Evolutionary conservation across 805 yeast species (phyloP).

Genomic region (Saccharomycopsis guyanensis): DNA sequence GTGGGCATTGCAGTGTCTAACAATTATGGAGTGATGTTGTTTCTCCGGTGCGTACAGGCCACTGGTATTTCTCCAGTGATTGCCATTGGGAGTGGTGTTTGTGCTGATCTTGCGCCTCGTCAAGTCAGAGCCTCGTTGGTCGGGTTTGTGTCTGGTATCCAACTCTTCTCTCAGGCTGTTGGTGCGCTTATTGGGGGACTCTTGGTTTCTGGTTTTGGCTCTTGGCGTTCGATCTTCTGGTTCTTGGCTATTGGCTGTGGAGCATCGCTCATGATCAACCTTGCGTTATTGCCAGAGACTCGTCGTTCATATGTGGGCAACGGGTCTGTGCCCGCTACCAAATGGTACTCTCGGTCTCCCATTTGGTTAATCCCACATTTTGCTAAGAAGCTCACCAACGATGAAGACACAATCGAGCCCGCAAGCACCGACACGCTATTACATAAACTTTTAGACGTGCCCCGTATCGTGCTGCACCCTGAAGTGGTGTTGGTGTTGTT

Average conservation of each 20-base stretch:
- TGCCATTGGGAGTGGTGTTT: slow-evolving; percentile 59
- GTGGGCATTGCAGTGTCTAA: slow-evolving; percentile 56
- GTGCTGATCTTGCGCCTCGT: slow-evolving; percentile 65
- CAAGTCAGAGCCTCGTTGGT: slow-evolving; percentile 63
- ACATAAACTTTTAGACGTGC: slow-evolving; percentile 5
- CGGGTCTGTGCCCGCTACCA: slow-evolving; percentile 50
- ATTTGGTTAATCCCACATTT: slow-evolving; percentile 30
- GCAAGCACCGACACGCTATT: background rate
- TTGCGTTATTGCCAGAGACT: slow-evolving; percentile 65
- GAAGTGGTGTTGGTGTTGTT: slow-evolving; percentile 10
- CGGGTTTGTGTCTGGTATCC: slow-evolving; percentile 61
- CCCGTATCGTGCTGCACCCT: slow-evolving; percentile 2
- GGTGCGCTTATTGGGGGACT: slow-evolving; percentile 65
- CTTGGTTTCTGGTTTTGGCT: slow-evolving; percentile 38
- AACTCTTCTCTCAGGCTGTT: slow-evolving; percentile 65
- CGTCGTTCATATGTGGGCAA: slow-evolving; percentile 54
- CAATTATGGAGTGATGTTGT: slow-evolving; percentile 52
- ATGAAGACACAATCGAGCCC: slow-evolving; percentile 23
- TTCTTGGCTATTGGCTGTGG: slow-evolving; percentile 63
- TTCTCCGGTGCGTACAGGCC: slow-evolving; percentile 67
- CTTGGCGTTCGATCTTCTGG: slow-evolving; percentile 72
- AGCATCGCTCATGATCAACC: slow-evolving; percentile 28
- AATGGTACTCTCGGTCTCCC: slow-evolving; percentile 36
- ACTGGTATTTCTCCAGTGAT: slow-evolving; percentile 70
- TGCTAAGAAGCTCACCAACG: slow-evolving; percentile 28